Evolutionary conservation across 139 green algal genomes (phyloP).

Genomic region (Klebsormidium nitens): DNA sequence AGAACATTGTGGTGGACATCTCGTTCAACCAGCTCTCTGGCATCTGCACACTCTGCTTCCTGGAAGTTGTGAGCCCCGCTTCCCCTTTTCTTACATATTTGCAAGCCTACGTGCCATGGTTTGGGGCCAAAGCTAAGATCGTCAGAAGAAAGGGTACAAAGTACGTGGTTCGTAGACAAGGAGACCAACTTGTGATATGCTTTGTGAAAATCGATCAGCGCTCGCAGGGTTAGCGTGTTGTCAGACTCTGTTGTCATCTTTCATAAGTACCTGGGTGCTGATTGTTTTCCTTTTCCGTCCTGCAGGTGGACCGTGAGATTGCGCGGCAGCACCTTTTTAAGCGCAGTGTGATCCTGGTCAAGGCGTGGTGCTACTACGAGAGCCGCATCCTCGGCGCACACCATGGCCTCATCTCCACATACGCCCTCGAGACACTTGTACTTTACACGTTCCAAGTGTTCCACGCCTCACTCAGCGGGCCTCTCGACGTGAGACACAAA

Average conservation of each 20-base stretch:
- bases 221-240: too few species aligned
- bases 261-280: too few species aligned
- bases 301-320: constrained; percentile 63
- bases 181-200: too few species aligned
- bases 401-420: constrained; percentile 90
- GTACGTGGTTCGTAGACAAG: too few species aligned
- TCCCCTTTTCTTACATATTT: too few species aligned
- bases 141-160: too few species aligned
- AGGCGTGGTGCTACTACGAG: constrained; percentile 99
- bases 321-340: constrained; percentile 85
- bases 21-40: constrained; percentile 88
- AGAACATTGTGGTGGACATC: constrained; percentile 95
- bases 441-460: constrained; percentile 90
- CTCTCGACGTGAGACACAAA: constrained; percentile 57
- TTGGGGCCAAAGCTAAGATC: too few species aligned
- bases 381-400: constrained; percentile 86
- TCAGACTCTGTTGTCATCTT: too few species aligned
- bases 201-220: too few species aligned
- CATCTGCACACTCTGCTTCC: constrained; percentile 84
- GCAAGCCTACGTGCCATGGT: too few species aligned
- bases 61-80: constrained; percentile 65
- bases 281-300: too few species aligned
- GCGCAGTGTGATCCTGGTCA: constrained; percentile 90
- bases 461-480: constrained; percentile 57
- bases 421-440: constrained; percentile 92